phyloP scores from a whole-genome alignment of 2,329 filamentous ascomycete species.

The Claviceps sp. region DNA sequence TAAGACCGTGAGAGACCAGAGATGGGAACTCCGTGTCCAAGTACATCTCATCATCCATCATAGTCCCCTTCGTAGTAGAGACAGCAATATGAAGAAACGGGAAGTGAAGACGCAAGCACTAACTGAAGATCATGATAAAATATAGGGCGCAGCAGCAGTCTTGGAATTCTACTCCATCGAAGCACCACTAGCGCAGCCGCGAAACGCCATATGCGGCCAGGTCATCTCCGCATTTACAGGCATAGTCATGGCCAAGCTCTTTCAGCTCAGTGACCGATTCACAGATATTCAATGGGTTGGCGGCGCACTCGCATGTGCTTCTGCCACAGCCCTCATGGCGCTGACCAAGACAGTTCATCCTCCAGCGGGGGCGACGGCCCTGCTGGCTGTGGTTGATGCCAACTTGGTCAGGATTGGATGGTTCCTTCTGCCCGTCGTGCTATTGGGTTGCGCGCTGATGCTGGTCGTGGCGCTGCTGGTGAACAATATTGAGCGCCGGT shows the following conservation, averaged over 20 bases:
- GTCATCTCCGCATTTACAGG: constrained; percentile 47
- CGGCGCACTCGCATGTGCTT: constrained; percentile 50
- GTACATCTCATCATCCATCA: too few relatives aligned
- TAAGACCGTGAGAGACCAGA: too few relatives aligned
- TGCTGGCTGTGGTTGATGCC: constrained; percentile 51
- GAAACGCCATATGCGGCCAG: constrained; percentile 56
- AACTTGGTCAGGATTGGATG: constrained; percentile 47
- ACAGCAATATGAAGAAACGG: too few relatives aligned
- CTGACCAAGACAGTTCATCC: constrained; percentile 61
- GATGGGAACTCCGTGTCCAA: too few relatives aligned
- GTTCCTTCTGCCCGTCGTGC: constrained; percentile 50
- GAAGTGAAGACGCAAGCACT: background rate
- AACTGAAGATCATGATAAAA: background rate
- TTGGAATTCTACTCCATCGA: constrained; percentile 60
- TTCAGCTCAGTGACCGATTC: constrained; percentile 34
- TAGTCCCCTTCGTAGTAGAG: too few relatives aligned
- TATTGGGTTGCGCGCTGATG: constrained; percentile 49
- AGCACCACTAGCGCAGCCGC: constrained; percentile 59
- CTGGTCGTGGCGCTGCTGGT: constrained; percentile 46
- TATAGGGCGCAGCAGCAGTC: constrained; percentile 59
- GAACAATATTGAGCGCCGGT: constrained; percentile 56
- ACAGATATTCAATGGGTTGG: constrained; percentile 47
- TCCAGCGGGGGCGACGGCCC: constrained; percentile 59
- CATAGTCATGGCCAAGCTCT: constrained; percentile 50
- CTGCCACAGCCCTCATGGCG: constrained; percentile 50